Evolutionary conservation across 2,329 filamentous ascomycete genomes (phyloP).

Genomic region (Pseudopyrenochaeta lycopersici): DNA sequence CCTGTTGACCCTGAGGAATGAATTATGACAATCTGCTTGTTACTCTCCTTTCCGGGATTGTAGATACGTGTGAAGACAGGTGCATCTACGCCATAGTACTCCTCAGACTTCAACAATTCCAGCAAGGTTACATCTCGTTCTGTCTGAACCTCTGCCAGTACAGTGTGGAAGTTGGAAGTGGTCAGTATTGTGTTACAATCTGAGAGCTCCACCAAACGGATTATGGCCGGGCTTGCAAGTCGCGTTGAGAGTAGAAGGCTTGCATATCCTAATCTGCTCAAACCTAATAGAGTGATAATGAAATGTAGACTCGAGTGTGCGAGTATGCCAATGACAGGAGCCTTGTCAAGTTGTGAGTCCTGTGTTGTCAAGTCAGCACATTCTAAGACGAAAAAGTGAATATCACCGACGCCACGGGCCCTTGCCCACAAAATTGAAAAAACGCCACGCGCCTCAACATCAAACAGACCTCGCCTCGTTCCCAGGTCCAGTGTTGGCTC

Average conservation of each 20-base stretch:
- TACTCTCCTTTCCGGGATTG: conserved; percentile 33
- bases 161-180: conserved; percentile 23
- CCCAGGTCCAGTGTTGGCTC: too few species aligned
- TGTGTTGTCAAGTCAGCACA: conserved; percentile 2
- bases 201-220: conserved; percentile 49
- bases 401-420: too few species aligned
- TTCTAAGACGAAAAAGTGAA: background rate
- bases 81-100: conserved; percentile 27
- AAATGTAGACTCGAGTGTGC: conserved; percentile 65
- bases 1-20: conserved; percentile 67
- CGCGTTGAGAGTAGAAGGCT: conserved; percentile 64
- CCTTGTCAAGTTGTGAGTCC: conserved; percentile 24
- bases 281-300: conserved; percentile 62
- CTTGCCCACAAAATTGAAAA: background rate
- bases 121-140: conserved; percentile 26
- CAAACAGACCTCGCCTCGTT: too few species aligned
- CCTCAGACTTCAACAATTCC: conserved; percentile 34
- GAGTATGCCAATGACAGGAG: conserved; percentile 57
- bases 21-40: conserved; percentile 53
- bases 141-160: conserved; percentile 40
- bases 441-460: too few species aligned
- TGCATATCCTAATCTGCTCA: conserved; percentile 65
- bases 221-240: conserved; percentile 61
- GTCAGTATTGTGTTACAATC: conserved; percentile 34
- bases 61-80: conserved; percentile 23